Evolutionary conservation across 345 rosid species (phyloP), one percentile per base, ranked within the genome.

Genomic region (Hibiscus mutabilis): DNA sequence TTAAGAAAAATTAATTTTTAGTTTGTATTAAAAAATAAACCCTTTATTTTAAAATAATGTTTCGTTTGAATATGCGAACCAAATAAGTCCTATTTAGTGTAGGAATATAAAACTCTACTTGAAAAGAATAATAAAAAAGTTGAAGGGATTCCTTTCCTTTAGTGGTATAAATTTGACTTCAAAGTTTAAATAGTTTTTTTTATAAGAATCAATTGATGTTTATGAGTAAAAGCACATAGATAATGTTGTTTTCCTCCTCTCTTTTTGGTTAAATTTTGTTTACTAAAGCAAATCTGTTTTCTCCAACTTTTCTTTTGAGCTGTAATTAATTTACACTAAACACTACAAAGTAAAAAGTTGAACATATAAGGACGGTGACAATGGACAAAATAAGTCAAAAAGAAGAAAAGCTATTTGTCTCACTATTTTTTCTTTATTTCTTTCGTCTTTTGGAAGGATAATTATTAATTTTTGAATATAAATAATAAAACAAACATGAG

Each of bases 271-370:
- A 21, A 65, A 42, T 21, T 40, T 42, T 65, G 33, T 40, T 64
- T 19, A 25, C 51, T 63, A 63, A 1, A 35, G 24, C 22, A 3
- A 5, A 10, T 3, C 18, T 35, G 67, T 27, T 31, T 63, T 1
- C 19, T 40, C 47, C 47, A 62, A 19, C 49, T 47, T 72, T 55
- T 8, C 74, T 62, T 73, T 55, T 21, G 57, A 53, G 76, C 70
- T 77, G 73, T 68, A 24, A 4, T 77, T 53, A 18, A 56, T 63
- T 47, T 62, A 64, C 74, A 22, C 6, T 13, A 33, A 6, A 16
- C 14, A 22, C 19, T 15, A 15, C 16, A 66, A 46, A 9, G 19
- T 10, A 15, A 21, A 25, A 65, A 51, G 15, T 0, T 24, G 35
- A 66, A 22, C 3, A 46, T 25, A 15, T 19, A 46, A 66, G 31